Conservation (phyloP, 306 rosid species). For the Luffa acutangula region DNA sequence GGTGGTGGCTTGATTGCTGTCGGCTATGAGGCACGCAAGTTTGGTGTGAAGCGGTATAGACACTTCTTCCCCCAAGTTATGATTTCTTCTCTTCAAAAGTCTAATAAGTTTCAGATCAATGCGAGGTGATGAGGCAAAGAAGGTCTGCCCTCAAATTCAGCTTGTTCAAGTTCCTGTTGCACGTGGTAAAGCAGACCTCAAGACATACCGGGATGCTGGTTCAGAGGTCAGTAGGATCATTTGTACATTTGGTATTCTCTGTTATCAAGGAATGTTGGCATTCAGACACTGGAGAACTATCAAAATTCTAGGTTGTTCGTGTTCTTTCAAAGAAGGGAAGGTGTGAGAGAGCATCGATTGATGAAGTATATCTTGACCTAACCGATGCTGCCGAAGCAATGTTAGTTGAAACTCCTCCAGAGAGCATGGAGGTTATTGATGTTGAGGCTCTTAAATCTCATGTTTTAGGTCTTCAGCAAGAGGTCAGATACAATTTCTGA, state of each 20-base stretch:
- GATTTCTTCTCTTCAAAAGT: neutral
- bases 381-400: constrained; percentile 74
- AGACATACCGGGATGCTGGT: constrained; percentile 64
- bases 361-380: constrained; percentile 92
- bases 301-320: constrained; percentile 52
- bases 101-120: constrained; percentile 47
- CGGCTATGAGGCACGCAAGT: constrained; percentile 82
- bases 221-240: constrained; percentile 48
- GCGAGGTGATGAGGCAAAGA: constrained; percentile 91
- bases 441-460: constrained; percentile 80
- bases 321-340: constrained; percentile 72
- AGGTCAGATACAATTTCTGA: constrained; percentile 34
- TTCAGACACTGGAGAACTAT: neutral
- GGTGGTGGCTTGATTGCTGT: constrained; percentile 95
- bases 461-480: constrained; percentile 55
- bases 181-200: constrained; percentile 91
- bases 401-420: constrained; percentile 64
- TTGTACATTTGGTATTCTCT: neutral
- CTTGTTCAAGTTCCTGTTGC: constrained; percentile 86
- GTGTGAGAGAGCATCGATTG: constrained; percentile 96
- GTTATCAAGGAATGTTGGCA: neutral
- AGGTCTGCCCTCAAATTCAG: constrained; percentile 71
- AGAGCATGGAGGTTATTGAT: constrained; percentile 33
- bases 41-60: constrained; percentile 73
- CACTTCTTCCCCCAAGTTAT: neutral